Percentiles rank a stretch among this genome's conserved stretches.
phyloP scores from a whole-genome alignment of 164 flowering plant genomes.

The Macadamia tetraphylla region DNA sequence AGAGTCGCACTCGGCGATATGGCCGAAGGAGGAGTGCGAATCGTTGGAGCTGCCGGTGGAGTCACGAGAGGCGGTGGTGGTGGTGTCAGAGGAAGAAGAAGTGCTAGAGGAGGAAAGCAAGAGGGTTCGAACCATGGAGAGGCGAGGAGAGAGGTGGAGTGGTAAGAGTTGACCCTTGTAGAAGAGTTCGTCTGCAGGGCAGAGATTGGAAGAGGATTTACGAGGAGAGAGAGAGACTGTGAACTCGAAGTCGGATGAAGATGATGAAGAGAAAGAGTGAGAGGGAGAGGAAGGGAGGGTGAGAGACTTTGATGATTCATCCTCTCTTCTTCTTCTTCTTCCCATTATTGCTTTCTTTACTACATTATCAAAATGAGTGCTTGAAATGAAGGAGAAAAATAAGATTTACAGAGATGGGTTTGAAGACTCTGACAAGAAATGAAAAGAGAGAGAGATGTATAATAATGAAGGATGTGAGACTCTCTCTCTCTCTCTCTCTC shows the following conservation, averaged over 20 bases:
- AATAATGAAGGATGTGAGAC: background rate
- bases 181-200: constrained; percentile 45
- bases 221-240: constrained; percentile 63
- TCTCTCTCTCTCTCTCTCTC: too few relatives aligned
- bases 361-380: background rate
- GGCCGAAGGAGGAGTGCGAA: background rate
- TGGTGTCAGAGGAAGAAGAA: background rate
- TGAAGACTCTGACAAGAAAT: background rate
- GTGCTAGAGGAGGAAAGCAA: background rate
- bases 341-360: background rate
- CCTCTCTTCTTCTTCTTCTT: background rate
- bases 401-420: background rate
- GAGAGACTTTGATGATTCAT: constrained; percentile 9
- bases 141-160: background rate
- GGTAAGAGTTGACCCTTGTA: background rate
- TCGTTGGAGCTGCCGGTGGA: constrained; percentile 2
- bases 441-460: background rate
- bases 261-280: constrained; percentile 61
- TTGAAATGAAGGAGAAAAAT: too few relatives aligned
- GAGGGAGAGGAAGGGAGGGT: constrained; percentile 63
- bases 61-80: background rate
- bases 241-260: constrained; percentile 93
- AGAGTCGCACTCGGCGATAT: background rate
- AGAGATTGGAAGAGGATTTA: constrained; percentile 43
- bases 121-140: constrained; percentile 1